A percentile compares a stretch with the other conserved stretches of the same genome.
phyloP scores from a whole-genome alignment of 2,329 filamentous ascomycete species.

The Ascosphaera acerosa region DNA sequence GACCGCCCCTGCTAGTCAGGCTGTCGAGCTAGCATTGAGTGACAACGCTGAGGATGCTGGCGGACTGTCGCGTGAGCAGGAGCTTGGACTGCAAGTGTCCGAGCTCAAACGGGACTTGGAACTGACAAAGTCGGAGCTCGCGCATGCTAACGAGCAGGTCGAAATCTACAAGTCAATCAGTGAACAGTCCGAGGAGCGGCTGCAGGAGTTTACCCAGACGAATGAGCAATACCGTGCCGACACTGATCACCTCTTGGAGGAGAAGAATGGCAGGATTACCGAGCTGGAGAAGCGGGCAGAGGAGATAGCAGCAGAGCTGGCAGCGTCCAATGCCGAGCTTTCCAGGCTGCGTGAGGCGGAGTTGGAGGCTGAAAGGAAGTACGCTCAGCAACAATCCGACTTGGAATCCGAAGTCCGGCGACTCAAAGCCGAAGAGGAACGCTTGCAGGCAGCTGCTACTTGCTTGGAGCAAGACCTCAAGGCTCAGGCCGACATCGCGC shows the following conservation, averaged over 20 bases:
- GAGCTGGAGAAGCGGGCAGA: slow-evolving; percentile 66
- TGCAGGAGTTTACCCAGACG: slow-evolving; percentile 52
- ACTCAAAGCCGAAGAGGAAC: slow-evolving; percentile 61
- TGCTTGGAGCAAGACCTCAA: slow-evolving; percentile 82
- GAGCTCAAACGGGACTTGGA: slow-evolving; percentile 76
- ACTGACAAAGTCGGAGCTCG: slow-evolving; percentile 51
- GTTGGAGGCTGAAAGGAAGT: slow-evolving; percentile 41
- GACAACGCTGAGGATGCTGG: slow-evolving; percentile 26
- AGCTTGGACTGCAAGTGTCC: slow-evolving; percentile 57
- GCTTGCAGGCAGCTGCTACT: slow-evolving; percentile 52
- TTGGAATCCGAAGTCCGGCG: slow-evolving; percentile 56
- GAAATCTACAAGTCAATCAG: slow-evolving; percentile 79
- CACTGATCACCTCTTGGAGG: slow-evolving; percentile 45
- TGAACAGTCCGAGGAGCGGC: slow-evolving; percentile 63
- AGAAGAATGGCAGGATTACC: slow-evolving; percentile 55
- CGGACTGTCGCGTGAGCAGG: slow-evolving; percentile 43
- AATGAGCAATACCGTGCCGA: slow-evolving; percentile 77
- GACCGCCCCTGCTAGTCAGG: slow-evolving; percentile 26
- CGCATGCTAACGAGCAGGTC: slow-evolving; percentile 53
- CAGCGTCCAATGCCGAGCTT: slow-evolving; percentile 57
- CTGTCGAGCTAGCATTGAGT: slow-evolving; percentile 16
- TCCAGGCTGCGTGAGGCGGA: slow-evolving; percentile 57
- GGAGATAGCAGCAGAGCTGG: slow-evolving; percentile 60
- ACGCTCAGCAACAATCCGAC: slow-evolving; percentile 58
- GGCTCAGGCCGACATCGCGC: slow-evolving; percentile 77